Evolutionary conservation across 257 asterid genomes (phyloP), one percentile per base, ranked within the genome.

Genomic region (Nicotiana obtusifolia): DNA sequence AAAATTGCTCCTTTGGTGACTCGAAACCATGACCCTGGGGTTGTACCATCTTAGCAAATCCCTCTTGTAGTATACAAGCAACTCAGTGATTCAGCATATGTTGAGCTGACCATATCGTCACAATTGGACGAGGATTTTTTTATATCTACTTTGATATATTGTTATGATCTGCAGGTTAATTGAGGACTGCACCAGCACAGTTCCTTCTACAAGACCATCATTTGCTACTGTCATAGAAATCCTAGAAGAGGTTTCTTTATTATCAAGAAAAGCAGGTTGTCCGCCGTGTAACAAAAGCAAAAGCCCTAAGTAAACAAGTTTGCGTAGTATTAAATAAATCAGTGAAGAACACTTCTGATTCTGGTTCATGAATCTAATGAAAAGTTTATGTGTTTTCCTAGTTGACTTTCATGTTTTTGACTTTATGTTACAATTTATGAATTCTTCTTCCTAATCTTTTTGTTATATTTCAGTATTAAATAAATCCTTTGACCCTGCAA

Each of bases 231-330:
- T 88, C 17, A 91, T 91, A 13, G 64, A n/a, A 31, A 83, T 89
- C 84, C 81, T 91, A 64, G 94, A 91, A 83, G 94, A 89, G 82
- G 91, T 91, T 41, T 89, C 83, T 61, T 66, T 81, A 64, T 20
- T 82, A 83, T 75, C 87, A n/a, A 76, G 87, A 65, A 87, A 66
- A 54, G 83, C 85, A 31, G 94, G 91, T 59, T 91, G 91, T 81
- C 86, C 89, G 1, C 75, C 82, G 5, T 79, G 82, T 61, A 61
- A 33, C 16, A 78, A 60, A 64, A 78, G 57, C 57, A 57, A 24
- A 59, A 37, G 66, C 44, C 56, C 35, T 19, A 79, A 68, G 76
- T 44, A 67, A 19, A 68, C 13, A 37, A 35, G 20, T 78, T 57
- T 57, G 7, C 33, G 37, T 15, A 6, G 7, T 14, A 13, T 47